Evolutionary conservation across 2,329 filamentous ascomycete genomes (phyloP).

Genomic region (Fusarium chaquense): DNA sequence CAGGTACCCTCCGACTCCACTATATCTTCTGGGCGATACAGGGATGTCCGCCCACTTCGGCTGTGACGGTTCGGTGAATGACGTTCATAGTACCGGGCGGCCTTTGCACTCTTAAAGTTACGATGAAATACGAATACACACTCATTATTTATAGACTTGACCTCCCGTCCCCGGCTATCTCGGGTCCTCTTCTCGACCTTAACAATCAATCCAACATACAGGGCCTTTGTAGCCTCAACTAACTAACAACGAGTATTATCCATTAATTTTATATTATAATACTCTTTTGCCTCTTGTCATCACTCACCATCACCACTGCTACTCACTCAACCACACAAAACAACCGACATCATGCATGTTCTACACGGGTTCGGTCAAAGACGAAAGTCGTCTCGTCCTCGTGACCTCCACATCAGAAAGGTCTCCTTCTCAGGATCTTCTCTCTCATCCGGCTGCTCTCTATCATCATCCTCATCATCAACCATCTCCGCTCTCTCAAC

Average conservation of each 20-base stretch:
- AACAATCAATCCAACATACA: constrained; percentile 22
- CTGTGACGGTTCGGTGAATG: constrained; percentile 39
- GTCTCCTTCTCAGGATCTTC: constrained; percentile 57
- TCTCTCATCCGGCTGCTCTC: constrained; percentile 54
- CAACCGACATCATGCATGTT: constrained; percentile 51
- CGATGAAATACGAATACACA: constrained; percentile 29
- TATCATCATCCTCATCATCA: constrained; percentile 51
- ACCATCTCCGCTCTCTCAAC: constrained; percentile 43
- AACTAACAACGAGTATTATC: constrained; percentile 31
- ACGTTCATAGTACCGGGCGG: constrained; percentile 28
- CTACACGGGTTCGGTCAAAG: constrained; percentile 54
- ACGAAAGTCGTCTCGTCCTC: constrained; percentile 52
- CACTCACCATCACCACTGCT: background rate
- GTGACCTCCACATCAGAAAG: constrained; percentile 57
- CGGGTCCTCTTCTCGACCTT: constrained; percentile 1
- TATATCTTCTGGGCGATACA: constrained; percentile 18
- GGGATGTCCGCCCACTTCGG: constrained; percentile 32
- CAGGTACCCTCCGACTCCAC: constrained; percentile 6
- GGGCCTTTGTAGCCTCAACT: constrained; percentile 26
- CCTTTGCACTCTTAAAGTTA: constrained; percentile 1
- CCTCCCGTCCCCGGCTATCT: constrained; percentile 34
- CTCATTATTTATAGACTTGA: constrained; percentile 43
- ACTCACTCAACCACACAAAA: constrained; percentile 10
- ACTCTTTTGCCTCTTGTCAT: constrained; percentile 2
- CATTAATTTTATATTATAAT: constrained; percentile 31